phyloP scores from a whole-genome alignment of 192 early-diverging fungal species.

The Coemansia sp. region DNA sequence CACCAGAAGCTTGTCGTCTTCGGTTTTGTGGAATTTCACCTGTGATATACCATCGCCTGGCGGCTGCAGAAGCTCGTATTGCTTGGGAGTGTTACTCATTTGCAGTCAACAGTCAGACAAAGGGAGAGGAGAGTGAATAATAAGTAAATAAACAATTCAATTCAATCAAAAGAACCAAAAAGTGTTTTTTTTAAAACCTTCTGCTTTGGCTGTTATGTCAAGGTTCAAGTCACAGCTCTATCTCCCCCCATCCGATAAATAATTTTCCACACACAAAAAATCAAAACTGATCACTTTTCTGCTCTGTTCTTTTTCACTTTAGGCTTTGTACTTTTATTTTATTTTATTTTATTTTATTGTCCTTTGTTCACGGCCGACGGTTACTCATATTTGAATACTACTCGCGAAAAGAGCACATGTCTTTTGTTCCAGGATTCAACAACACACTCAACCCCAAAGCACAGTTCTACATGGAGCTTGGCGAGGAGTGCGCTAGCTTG shows the following conservation, averaged over 20 bases:
- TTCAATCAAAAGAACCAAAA: background rate
- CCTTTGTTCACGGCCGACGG: background rate
- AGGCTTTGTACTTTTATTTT: background rate
- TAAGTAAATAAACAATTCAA: background rate
- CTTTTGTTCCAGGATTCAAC: constrained; percentile 47
- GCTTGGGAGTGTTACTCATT: constrained; percentile 39
- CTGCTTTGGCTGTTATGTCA: too few species aligned
- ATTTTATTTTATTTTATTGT: background rate
- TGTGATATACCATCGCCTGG: constrained; percentile 85
- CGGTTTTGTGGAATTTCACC: constrained; percentile 69
- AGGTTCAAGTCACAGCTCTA: too few species aligned
- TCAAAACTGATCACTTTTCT: background rate
- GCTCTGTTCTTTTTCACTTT: background rate
- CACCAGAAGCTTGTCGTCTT: constrained; percentile 67
- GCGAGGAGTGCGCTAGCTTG: constrained; percentile 59
- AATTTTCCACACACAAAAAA: too few species aligned
- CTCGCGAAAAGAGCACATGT: background rate
- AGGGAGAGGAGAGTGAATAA: background rate
- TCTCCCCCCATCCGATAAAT: too few species aligned
- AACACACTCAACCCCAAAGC: constrained; percentile 55
- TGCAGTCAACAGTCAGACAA: background rate
- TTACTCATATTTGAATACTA: background rate
- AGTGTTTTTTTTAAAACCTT: too few species aligned
- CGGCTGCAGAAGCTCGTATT: constrained; percentile 76
- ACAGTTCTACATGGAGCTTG: constrained; percentile 72